phyloP scores from a whole-genome alignment of 176 grass and related monocot genomes.

The Oropetium thomaeum region DNA sequence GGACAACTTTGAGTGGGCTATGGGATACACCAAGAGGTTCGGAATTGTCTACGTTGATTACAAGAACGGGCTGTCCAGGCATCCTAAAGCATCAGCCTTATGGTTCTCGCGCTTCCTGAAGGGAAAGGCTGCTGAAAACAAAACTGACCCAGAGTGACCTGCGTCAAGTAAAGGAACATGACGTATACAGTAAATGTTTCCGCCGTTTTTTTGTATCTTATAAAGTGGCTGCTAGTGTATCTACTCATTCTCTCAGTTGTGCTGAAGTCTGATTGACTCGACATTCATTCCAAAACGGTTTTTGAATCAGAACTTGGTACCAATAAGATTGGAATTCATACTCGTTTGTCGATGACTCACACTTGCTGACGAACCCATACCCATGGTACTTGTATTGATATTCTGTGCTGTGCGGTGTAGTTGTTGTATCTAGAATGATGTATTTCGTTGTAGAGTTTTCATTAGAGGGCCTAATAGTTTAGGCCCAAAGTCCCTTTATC shows the following conservation, averaged over 20 bases:
- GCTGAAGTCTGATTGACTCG: neutral
- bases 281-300: neutral
- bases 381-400: neutral
- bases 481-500: neutral
- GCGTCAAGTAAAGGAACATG: constrained; percentile 32
- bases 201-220: constrained; percentile 32
- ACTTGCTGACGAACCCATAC: neutral
- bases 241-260: neutral
- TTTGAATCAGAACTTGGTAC: neutral
- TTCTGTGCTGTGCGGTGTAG: neutral
- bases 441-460: neutral
- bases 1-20: constrained; percentile 80
- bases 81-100: constrained; percentile 60
- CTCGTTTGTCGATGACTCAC: neutral
- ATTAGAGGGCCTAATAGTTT: neutral
- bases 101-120: constrained; percentile 77
- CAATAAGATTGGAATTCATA: constrained; percentile 16
- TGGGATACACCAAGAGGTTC: constrained; percentile 80
- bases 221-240: constrained; percentile 3
- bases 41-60: constrained; percentile 78
- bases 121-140: constrained; percentile 21
- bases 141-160: constrained; percentile 12
- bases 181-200: neutral
- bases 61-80: constrained; percentile 63
- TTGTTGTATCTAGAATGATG: neutral